Evolutionary conservation across 768 basidiomycete species (phyloP).

Genomic region (Tylopilus sp.): DNA sequence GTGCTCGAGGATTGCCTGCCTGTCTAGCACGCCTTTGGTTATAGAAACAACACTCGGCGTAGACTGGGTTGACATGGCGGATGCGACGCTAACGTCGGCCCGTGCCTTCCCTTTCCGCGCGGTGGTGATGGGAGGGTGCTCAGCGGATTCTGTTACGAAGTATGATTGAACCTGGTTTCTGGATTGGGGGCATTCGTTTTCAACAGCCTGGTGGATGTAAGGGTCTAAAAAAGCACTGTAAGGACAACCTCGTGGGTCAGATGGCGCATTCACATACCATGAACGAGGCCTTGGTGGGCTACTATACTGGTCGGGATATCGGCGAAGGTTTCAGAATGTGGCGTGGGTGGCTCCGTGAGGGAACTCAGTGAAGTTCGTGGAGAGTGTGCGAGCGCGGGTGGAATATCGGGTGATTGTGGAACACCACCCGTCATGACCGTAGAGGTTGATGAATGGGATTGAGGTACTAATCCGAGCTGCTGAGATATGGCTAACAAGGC

Average conservation of each 20-base stretch:
- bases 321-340: conserved; percentile 13
- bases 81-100: neutral
- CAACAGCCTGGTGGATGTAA: neutral
- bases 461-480: neutral
- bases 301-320: conserved; percentile 5
- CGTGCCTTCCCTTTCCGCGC: conserved; percentile 20
- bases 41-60: neutral
- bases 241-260: neutral
- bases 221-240: conserved; percentile 10
- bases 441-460: neutral
- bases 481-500: conserved; percentile 30
- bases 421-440: neutral
- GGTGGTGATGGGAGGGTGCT: neutral
- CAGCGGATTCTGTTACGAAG: neutral
- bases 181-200: neutral
- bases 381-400: conserved; percentile 25
- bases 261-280: conserved; percentile 6
- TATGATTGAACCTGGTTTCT: neutral
- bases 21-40: conserved; percentile 21
- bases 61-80: neutral
- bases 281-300: neutral
- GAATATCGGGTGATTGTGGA: conserved; percentile 1
- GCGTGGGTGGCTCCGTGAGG: conserved; percentile 25
- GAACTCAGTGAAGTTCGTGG: conserved; percentile 34
- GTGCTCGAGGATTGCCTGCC: conserved; percentile 45